phyloP scores from a whole-genome alignment of 495 filamentous ascomycete genomes.

The Pseudevernia furfuracea region DNA sequence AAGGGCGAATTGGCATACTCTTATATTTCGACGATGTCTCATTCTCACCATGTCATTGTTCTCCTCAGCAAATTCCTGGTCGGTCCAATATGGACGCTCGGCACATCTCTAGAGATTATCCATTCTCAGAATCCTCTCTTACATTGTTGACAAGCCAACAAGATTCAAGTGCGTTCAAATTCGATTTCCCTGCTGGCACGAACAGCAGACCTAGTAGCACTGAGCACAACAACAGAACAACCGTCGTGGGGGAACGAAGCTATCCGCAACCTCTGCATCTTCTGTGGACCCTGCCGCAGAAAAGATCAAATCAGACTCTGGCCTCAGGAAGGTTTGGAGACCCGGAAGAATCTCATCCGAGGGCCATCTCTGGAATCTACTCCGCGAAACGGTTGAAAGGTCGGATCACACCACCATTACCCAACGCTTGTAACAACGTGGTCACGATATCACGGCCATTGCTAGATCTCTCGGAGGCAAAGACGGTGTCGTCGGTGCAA shows the following conservation, averaged over 20 bases:
- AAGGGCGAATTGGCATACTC: slow-evolving; percentile 8
- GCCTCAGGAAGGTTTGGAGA: not conserved
- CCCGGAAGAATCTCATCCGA: not conserved
- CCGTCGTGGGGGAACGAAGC: not conserved
- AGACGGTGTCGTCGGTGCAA: not conserved
- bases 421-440: not conserved
- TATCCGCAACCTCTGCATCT: not conserved
- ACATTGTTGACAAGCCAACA: not conserved
- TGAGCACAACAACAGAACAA: not conserved
- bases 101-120: not conserved
- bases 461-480: not conserved
- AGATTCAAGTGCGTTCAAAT: not conserved
- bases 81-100: not conserved
- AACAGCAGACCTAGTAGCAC: not conserved
- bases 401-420: not conserved
- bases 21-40: slow-evolving; percentile 5
- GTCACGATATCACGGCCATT: not conserved
- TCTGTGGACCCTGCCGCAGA: not conserved
- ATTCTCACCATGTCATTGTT: slow-evolving; percentile 11
- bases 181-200: not conserved
- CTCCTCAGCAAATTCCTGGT: not conserved
- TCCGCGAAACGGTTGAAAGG: slow-evolving; percentile 9
- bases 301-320: not conserved
- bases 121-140: not conserved
- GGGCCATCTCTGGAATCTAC: not conserved